Conservation (phyloP, 805 yeast species). For the Hanseniaspora pseudoguilliermondii region DNA sequence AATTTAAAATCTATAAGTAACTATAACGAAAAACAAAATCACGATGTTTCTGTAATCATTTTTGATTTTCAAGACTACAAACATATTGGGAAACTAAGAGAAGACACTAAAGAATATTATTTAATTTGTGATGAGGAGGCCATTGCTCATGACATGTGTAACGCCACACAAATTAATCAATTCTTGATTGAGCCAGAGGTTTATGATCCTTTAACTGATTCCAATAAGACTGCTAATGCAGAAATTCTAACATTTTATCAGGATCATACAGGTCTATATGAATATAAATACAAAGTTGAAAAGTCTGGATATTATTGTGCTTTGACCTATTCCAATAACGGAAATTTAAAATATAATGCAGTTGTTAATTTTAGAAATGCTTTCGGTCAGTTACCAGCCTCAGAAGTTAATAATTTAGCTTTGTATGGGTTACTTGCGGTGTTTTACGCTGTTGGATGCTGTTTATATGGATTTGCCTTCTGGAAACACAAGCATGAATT, state of each 20-base stretch:
- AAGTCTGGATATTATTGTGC: constrained; percentile 89
- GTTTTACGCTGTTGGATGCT: constrained; percentile 66
- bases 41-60: constrained; percentile 51
- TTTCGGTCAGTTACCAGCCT: constrained; percentile 76
- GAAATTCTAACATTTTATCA: constrained; percentile 47
- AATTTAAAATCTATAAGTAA: constrained; percentile 29
- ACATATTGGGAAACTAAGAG: constrained; percentile 44
- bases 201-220: constrained; percentile 34
- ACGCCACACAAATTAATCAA: constrained; percentile 39
- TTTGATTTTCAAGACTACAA: constrained; percentile 75
- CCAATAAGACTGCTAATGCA: constrained; percentile 41
- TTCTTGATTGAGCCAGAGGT: constrained; percentile 43
- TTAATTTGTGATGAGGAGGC: constrained; percentile 70
- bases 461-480: constrained; percentile 75
- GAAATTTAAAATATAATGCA: constrained; percentile 41
- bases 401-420: constrained; percentile 83
- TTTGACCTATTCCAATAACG: constrained; percentile 44
- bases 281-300: constrained; percentile 50
- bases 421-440: constrained; percentile 77
- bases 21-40: constrained; percentile 23
- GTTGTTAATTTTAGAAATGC: constrained; percentile 80
- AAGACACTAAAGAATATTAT: constrained; percentile 27
- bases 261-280: constrained; percentile 45
- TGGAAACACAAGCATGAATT: constrained; percentile 77
- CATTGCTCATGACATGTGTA: constrained; percentile 45